These are phyloP conservation scores for Cinchona pubescens DNA, from an alignment of 257 asterid genomes.

Conservation along the genomic window DNA sequence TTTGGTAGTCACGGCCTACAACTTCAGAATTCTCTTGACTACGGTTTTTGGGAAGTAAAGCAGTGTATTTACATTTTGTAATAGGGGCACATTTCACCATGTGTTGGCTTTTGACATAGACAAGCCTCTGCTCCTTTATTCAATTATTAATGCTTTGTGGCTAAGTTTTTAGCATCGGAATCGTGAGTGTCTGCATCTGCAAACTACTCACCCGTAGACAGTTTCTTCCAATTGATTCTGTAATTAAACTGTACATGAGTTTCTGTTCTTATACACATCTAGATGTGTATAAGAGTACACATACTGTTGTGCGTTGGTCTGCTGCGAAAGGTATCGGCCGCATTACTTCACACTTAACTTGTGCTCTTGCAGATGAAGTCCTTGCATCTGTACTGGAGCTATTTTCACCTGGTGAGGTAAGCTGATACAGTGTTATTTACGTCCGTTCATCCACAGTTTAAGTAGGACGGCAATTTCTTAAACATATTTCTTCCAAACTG, in stretches of 20 bases:
- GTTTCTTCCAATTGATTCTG: background rate
- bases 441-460: background rate
- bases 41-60: background rate
- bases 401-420: conserved; percentile 92
- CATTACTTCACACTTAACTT: conserved; percentile 70
- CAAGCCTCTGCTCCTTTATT: background rate
- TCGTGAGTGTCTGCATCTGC: background rate
- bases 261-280: no score
- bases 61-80: background rate
- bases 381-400: conserved; percentile 91
- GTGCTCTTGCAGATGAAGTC: conserved; percentile 77
- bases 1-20: no score
- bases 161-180: background rate
- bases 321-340: conserved; percentile 99
- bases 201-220: background rate
- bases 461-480: background rate
- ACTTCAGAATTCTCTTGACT: no score
- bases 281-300: no score
- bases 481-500: background rate
- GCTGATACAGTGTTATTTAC: conserved; percentile 5
- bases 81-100: background rate
- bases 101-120: background rate
- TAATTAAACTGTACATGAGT: no score
- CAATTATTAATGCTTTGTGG: background rate
- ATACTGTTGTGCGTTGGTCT: conserved; percentile 98